Percentiles rank a stretch among this genome's conserved stretches.
These are phyloP conservation scores for Sanghuangporus sanghuang DNA, from an alignment of 1,284 basidiomycete species.

Conservation along the genomic window DNA sequence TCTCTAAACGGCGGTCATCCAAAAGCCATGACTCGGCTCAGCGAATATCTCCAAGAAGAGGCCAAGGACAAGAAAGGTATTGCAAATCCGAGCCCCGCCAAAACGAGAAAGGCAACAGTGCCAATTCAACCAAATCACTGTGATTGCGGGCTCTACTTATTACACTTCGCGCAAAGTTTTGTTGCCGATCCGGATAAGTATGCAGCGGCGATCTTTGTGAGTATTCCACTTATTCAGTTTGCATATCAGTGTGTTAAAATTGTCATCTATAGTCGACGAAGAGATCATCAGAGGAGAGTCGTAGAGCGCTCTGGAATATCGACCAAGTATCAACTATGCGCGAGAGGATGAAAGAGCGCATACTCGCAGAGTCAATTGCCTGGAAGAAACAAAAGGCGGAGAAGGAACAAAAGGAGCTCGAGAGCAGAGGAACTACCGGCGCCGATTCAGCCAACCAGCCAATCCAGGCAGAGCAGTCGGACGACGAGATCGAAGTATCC, in stretches of 20 bases:
- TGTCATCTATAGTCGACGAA: constrained; percentile 30
- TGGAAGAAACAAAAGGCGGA: constrained; percentile 37
- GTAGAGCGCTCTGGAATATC: constrained; percentile 41
- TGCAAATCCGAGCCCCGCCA: constrained; percentile 36
- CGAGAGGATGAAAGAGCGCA: constrained; percentile 29
- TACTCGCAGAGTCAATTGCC: constrained; percentile 33
- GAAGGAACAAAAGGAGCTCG: constrained; percentile 30
- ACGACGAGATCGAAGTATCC: constrained; percentile 13
- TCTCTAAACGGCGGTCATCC: constrained; percentile 74
- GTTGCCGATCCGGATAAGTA: constrained; percentile 45
- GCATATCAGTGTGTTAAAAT: constrained; percentile 28
- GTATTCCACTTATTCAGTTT: not conserved
- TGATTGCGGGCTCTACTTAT: constrained; percentile 80
- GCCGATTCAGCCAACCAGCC: not conserved
- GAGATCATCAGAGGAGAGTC: constrained; percentile 19
- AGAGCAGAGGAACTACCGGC: constrained; percentile 3
- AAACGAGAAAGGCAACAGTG: constrained; percentile 52
- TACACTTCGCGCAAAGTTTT: constrained; percentile 77
- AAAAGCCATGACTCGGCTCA: constrained; percentile 57
- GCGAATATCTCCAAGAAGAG: constrained; percentile 71
- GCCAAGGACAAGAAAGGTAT: constrained; percentile 71
- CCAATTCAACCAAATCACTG: constrained; percentile 80
- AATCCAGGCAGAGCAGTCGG: not conserved
- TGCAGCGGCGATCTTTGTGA: constrained; percentile 11
- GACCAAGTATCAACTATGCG: constrained; percentile 31